Percentiles rank a stretch among this genome's conserved stretches.
Evolutionary conservation across 345 rosid species (phyloP).

Genomic region (Durio zibethinus): DNA sequence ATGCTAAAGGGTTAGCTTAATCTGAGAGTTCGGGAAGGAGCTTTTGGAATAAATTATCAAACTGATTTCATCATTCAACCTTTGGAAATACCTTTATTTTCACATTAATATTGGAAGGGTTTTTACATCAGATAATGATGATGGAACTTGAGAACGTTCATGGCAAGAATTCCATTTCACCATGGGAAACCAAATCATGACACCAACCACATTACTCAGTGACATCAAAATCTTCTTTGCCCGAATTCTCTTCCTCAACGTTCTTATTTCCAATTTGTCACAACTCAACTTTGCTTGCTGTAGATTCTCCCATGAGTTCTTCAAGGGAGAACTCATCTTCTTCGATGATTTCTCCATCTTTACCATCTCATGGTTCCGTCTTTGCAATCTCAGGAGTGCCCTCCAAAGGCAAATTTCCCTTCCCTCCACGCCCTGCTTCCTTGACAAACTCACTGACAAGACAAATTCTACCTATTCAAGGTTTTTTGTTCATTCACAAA

Average conservation of each 20-base stretch:
- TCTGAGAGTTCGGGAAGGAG: neutral
- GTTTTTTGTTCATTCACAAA: constrained; percentile 8
- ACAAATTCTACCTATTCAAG: neutral
- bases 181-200: neutral
- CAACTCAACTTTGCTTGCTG: constrained; percentile 51
- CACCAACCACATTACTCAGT: too few species aligned
- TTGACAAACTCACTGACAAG: constrained; percentile 81
- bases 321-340: constrained; percentile 94
- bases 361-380: constrained; percentile 89
- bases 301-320: constrained; percentile 78
- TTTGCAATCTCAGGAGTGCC: constrained; percentile 51
- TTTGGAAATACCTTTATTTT: neutral
- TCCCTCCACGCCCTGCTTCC: constrained; percentile 87
- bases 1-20: neutral
- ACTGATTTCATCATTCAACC: neutral
- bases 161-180: neutral
- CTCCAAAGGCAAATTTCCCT: constrained; percentile 77
- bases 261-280: constrained; percentile 17
- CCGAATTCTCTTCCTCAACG: neutral
- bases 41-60: neutral
- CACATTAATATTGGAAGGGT: too few species aligned
- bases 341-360: constrained; percentile 76
- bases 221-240: constrained; percentile 14
- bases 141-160: neutral
- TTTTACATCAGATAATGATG: too few species aligned